These are phyloP conservation scores for Phyllosticta citrichinensis DNA, from an alignment of 2,329 filamentous ascomycete species.

Conservation along the genomic window DNA sequence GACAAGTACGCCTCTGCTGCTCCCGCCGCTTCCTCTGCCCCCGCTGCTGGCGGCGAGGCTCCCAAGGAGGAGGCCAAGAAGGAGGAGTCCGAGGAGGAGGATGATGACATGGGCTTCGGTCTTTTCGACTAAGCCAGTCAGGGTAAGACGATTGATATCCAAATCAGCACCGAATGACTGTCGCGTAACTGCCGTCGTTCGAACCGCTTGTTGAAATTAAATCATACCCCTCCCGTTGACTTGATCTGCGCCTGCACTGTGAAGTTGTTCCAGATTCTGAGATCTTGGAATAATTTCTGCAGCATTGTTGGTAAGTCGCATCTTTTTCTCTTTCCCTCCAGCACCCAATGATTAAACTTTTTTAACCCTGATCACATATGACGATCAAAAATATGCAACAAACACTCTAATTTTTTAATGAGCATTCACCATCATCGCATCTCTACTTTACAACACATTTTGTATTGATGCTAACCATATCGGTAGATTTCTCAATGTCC, in stretches of 20 bases:
- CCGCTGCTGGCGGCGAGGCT: conserved; percentile 41
- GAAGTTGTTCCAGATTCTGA: background rate
- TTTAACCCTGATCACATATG: conserved; percentile 56
- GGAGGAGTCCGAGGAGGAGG: conserved; percentile 51
- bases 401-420: conserved; percentile 68
- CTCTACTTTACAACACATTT: background rate
- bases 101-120: conserved; percentile 46
- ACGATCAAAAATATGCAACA: conserved; percentile 52
- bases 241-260: conserved; percentile 4
- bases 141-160: conserved; percentile 1
- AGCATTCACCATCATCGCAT: conserved; percentile 26
- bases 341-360: conserved; percentile 50
- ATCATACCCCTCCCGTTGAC: conserved; percentile 13
- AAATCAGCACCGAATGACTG: background rate
- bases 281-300: background rate
- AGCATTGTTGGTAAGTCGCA: conserved; percentile 28
- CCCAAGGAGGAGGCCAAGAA: conserved; percentile 24
- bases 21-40: conserved; percentile 53
- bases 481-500: background rate
- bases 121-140: conserved; percentile 39
- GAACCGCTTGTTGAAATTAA: conserved; percentile 22
- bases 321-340: conserved; percentile 9
- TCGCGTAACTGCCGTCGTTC: background rate
- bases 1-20: conserved; percentile 85
- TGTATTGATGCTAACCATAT: background rate